Percentiles rank a stretch among this genome's conserved stretches.
phyloP scores from a whole-genome alignment of 2,329 filamentous ascomycete genomes.

The Aschersonia sp. region DNA sequence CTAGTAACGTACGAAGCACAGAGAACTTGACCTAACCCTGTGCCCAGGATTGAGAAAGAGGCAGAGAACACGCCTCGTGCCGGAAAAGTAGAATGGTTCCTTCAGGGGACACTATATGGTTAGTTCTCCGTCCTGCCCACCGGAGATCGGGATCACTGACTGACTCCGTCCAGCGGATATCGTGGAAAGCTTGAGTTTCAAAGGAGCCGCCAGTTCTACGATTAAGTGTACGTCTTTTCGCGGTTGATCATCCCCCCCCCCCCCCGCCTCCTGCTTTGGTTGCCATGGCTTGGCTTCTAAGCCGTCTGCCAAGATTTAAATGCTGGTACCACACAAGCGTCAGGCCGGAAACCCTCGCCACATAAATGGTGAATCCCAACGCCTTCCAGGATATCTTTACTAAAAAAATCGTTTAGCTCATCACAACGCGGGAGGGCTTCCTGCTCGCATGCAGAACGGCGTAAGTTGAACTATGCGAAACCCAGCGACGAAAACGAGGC shows the following conservation, averaged over 20 bases:
- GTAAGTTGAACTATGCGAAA: conserved; percentile 2
- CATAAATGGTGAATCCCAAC: not conserved
- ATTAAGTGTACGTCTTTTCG: too few species aligned
- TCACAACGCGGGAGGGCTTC: conserved; percentile 54
- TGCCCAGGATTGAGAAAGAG: conserved; percentile 46
- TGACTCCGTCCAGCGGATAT: not conserved
- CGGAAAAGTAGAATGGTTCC: conserved; percentile 72
- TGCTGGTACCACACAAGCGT: not conserved
- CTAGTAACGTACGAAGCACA: too few species aligned
- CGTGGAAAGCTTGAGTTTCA: not conserved
- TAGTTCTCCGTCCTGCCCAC: not conserved
- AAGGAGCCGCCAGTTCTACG: too few species aligned
- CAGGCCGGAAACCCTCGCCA: not conserved
- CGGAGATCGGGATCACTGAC: not conserved
- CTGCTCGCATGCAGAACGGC: conserved; percentile 36
- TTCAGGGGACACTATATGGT: conserved; percentile 69
- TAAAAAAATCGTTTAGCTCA: conserved; percentile 13
- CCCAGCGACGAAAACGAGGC: not conserved
- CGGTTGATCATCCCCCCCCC: too few species aligned
- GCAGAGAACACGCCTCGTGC: conserved; percentile 51
- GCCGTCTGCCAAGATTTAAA: not conserved
- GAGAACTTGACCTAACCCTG: too few species aligned
- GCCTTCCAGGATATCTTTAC: too few species aligned
- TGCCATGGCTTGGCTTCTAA: too few species aligned
- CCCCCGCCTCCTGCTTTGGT: too few species aligned